A percentile compares a stretch with the other conserved stretches of the same genome.
Evolutionary conservation across 108 stramenopile species (phyloP).

Genomic region (Cyclostephanos invisitatus): DNA sequence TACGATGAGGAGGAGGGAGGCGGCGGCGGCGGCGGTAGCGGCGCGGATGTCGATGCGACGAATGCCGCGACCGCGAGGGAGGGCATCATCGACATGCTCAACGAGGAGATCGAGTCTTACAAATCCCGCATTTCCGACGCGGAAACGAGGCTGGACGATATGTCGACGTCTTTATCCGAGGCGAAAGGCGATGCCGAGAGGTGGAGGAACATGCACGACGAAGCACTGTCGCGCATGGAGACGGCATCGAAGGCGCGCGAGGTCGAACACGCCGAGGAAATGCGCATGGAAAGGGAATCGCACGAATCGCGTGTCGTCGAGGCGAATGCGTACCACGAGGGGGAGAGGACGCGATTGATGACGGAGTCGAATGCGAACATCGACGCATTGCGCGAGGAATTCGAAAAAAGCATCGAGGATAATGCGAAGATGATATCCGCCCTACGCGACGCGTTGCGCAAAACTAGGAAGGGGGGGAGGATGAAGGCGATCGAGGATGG

Average conservation of each 20-base stretch:
- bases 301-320: slow-evolving; percentile 19
- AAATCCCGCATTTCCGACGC: slow-evolving; percentile 18
- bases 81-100: background rate
- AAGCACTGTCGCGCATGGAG: slow-evolving; percentile 16
- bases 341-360: slow-evolving; percentile 1
- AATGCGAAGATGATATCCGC: slow-evolving; percentile 24
- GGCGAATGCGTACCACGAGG: background rate
- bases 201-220: slow-evolving; percentile 20
- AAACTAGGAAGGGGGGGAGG: slow-evolving; percentile 19
- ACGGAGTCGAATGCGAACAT: background rate
- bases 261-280: background rate
- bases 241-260: background rate
- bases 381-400: slow-evolving; percentile 5
- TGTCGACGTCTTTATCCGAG: background rate
- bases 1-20: background rate
- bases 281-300: slow-evolving; percentile 6
- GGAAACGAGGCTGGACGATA: slow-evolving; percentile 1
- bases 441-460: slow-evolving; percentile 7
- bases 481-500: background rate
- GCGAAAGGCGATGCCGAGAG: slow-evolving; percentile 27
- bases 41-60: too few relatives aligned
- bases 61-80: background rate
- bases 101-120: slow-evolving; percentile 18
- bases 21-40: background rate
- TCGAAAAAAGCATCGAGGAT: slow-evolving; percentile 1